These are phyloP conservation scores for Trametes punicea DNA, from an alignment of 768 basidiomycete genomes.

Conservation along the genomic window DNA sequence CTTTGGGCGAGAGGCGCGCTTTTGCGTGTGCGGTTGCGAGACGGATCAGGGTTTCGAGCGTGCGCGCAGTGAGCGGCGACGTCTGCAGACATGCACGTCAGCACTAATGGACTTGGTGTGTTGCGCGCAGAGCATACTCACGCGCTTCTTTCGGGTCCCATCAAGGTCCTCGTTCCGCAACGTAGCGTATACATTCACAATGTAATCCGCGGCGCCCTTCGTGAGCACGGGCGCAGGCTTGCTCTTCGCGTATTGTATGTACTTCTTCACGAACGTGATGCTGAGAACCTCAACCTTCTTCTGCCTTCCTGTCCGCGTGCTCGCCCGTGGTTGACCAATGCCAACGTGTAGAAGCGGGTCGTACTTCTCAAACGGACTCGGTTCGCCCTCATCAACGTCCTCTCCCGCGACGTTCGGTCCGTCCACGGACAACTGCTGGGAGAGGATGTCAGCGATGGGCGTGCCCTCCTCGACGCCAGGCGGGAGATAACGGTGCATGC, in stretches of 20 bases:
- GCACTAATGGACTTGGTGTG: too few species aligned
- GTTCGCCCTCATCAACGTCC: slow-evolving; percentile 53
- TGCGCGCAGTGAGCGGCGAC: slow-evolving; percentile 95
- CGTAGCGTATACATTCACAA: slow-evolving; percentile 87
- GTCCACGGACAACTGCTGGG: slow-evolving; percentile 86
- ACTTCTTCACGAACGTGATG: slow-evolving; percentile 96
- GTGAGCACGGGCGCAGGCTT: slow-evolving; percentile 81
- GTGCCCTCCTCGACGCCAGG: slow-evolving; percentile 97
- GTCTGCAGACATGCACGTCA: slow-evolving; percentile 51
- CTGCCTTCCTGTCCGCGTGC: slow-evolving; percentile 53
- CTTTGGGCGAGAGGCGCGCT: slow-evolving; percentile 80
- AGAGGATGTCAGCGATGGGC: slow-evolving; percentile 81
- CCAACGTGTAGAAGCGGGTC: slow-evolving; percentile 93
- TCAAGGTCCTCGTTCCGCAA: slow-evolving; percentile 92
- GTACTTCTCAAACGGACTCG: slow-evolving; percentile 91
- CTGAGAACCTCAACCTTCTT: slow-evolving; percentile 84
- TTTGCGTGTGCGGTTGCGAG: slow-evolving; percentile 98
- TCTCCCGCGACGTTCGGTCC: slow-evolving; percentile 53
- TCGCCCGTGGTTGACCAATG: slow-evolving; percentile 44
- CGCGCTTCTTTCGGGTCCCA: slow-evolving; percentile 79
- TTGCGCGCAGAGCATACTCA: too few species aligned
- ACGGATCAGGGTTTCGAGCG: slow-evolving; percentile 97
- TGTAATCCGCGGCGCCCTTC: slow-evolving; percentile 91
- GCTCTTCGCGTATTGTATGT: slow-evolving; percentile 95
- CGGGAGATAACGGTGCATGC: slow-evolving; percentile 95